Base-by-base conservation (phyloP, 768 basidiomycete species). In the Crepidotus variabilis region DNA sequence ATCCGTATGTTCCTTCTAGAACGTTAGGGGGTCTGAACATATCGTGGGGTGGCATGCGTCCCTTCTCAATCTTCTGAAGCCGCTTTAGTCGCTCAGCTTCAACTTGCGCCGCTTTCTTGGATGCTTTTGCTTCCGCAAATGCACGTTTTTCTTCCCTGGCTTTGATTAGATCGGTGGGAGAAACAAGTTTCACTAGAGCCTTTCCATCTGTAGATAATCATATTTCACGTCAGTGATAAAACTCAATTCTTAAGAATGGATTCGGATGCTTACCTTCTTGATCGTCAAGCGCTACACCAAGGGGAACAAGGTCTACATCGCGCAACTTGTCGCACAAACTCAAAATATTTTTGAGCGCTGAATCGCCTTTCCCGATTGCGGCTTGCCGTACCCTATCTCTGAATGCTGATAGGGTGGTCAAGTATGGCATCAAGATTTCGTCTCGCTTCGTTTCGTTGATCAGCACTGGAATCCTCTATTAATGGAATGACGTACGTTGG, bases 211-310 rank as follows among this genome's bases (percentile, higher is more conserved):
- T 28, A 33, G 21, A 63, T 48, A 59, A 47, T 22, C 63, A 55
- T 33, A 50, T 16, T 45, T 49, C 47, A 32, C 51, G 34, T 21
- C 53, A 33, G 34, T 58, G 57, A 21, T 33, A 39, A 21, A 18
- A 36, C 9, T 36, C 50, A 51, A 49, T 20, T 48, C 47, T 16
- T 16, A 33, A 69, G 24, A 13, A 28, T 9, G 36, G 39, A 20
- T 43, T 43, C 14, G 13, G 39, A 20, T 16, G 39, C 75, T 51
- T 59, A 87, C 94, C 94, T 78, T 95, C 93, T 74, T 94, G 92
- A 75, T 99, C 97, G 68, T 98, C 97, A 33, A 99, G 76, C 7
- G 94, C 94, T 6, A 99, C 92, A 7, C 97, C 97, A 50, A 98
- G 77, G n/a, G 94, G 88, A 45, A 95, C 87, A 45, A 98, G 75